Conservation (phyloP, 2,329 filamentous ascomycete genomes). For the Paraphaeosphaeria sporulosa region DNA sequence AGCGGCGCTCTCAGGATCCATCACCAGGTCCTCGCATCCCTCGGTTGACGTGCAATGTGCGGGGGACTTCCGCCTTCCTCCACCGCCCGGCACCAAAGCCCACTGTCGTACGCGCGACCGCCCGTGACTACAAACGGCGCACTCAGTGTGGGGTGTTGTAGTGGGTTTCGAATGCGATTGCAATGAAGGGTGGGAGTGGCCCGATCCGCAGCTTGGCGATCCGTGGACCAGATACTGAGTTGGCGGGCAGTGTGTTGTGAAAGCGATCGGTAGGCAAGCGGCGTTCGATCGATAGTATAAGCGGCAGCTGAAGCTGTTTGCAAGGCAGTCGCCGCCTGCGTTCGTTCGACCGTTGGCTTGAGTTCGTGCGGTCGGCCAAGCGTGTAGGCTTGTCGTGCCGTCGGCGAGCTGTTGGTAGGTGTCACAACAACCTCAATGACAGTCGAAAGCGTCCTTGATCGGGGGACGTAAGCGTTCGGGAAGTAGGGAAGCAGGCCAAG, state of each 20-base stretch:
- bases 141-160: not conserved
- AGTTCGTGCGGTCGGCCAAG: slow-evolving; percentile 1
- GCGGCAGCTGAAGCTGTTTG: not conserved
- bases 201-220: not conserved
- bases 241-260: not conserved
- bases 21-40: slow-evolving; percentile 50
- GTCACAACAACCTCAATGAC: not conserved
- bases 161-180: not conserved
- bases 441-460: not conserved
- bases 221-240: not conserved
- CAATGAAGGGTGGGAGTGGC: not conserved
- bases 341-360: slow-evolving; percentile 6
- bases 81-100: slow-evolving; percentile 19
- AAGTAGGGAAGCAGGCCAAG: not conserved
- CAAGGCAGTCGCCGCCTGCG: slow-evolving; percentile 2
- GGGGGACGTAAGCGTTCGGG: not conserved
- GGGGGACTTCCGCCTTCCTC: slow-evolving; percentile 33
- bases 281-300: not conserved
- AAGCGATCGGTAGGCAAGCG: not conserved
- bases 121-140: slow-evolving; percentile 23
- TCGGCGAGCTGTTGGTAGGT: not conserved
- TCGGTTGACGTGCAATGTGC: slow-evolving; percentile 28
- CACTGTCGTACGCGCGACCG: slow-evolving; percentile 23
- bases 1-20: slow-evolving; percentile 69
- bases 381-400: not conserved